Base-by-base conservation (phyloP, 371 early-diverging fungal species). In the Funneliformis caledonium region DNA sequence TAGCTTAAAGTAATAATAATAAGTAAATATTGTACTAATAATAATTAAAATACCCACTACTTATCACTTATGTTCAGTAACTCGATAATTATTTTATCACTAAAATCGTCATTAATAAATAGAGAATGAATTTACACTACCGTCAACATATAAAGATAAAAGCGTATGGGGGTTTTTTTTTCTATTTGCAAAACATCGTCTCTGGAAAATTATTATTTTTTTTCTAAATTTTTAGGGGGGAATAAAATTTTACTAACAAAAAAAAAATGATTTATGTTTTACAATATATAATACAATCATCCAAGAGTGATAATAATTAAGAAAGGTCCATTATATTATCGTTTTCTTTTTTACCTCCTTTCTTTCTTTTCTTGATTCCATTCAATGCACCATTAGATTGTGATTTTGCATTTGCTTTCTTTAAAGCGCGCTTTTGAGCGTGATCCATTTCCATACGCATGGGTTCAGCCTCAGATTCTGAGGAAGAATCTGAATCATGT, bases 371-470 rank as follows among this genome's bases (percentile, higher is more conserved):
- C 42, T 76, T 76, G 1, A n/a, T 45, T 22, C 43, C 64, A 48
- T 33, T 59, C 12, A 31, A 50, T 16, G 22, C 10, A 26, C 74
- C 74, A 52, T 74, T 74, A 16, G 16, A 19, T 48, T 59, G 74
- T 22, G 56, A 50, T 52, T 33, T 16, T n/a, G 37, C 31, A 33
- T 61, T 76, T n/a, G 62, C 19, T 62, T 16, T 37, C 11, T 59
- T 76, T 19, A 19, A 11, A 37, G 60, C 19, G 7, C 50, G 65
- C 14, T 45, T n/a, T 10, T 76, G 76, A 19, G 31, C 22, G 7
- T 31, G 19, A 78, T 78, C 50, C 64, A 65, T 67, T 65, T 78
- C 67, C 78, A 78, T 78, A 16, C 78, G 43, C 67, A 48, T 78
- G 19, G 22, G 9, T 50, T 78, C 78, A 48, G 22, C 52, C 26